These are phyloP conservation scores for Leccinum fallax DNA, from an alignment of 1,284 basidiomycete species.

Conservation along the genomic window DNA sequence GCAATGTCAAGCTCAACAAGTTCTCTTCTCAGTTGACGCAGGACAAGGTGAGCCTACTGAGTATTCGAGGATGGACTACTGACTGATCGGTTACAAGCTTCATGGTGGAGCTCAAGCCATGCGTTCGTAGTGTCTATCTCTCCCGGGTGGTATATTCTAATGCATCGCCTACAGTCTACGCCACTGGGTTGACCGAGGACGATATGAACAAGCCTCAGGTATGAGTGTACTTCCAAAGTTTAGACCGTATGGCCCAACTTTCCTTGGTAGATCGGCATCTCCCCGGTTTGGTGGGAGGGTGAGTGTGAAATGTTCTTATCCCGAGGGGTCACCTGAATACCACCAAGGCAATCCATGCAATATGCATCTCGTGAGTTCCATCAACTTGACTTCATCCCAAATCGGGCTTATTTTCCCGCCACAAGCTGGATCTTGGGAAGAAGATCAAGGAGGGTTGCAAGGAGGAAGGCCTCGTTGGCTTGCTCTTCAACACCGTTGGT, in stretches of 20 bases:
- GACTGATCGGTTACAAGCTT: constrained; percentile 42
- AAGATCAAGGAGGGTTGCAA: constrained; percentile 77
- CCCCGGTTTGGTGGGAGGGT: constrained; percentile 89
- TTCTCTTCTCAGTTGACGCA: constrained; percentile 69
- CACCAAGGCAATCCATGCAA: constrained; percentile 79
- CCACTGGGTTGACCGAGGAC: constrained; percentile 71
- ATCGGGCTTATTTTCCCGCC: constrained; percentile 10
- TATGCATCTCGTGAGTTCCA: constrained; percentile 61
- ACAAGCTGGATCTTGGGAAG: constrained; percentile 72
- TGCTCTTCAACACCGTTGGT: constrained; percentile 81
- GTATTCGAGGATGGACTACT: neutral
- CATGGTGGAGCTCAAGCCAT: constrained; percentile 81
- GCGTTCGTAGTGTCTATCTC: constrained; percentile 51
- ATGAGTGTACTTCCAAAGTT: constrained; percentile 10
- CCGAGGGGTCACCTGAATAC: constrained; percentile 9
- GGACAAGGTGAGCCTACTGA: constrained; percentile 53
- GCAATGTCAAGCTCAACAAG: constrained; percentile 64
- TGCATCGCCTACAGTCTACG: constrained; percentile 59
- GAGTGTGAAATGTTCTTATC: constrained; percentile 21
- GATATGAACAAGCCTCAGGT: constrained; percentile 86
- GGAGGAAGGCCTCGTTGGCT: constrained; percentile 73
- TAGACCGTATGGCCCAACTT: constrained; percentile 4
- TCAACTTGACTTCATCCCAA: neutral
- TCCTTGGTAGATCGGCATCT: constrained; percentile 70
- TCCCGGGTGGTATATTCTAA: constrained; percentile 6